Evolutionary conservation across 495 filamentous ascomycete species (phyloP).

Genomic region (Neurospora cerealis): DNA sequence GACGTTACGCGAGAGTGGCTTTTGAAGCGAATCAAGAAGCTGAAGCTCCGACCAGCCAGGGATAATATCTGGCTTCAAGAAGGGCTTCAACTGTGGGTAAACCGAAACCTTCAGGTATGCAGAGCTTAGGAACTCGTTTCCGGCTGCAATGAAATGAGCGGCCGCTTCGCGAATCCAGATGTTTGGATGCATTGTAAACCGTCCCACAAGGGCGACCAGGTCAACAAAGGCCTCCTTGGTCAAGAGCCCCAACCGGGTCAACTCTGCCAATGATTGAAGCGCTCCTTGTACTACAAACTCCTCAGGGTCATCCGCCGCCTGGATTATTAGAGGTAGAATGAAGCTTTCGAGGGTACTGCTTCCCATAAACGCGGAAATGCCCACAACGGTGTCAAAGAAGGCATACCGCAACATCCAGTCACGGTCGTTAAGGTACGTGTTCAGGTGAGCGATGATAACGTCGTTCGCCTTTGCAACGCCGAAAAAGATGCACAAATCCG

Average conservation of each 20-base stretch:
- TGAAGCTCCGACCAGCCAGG: constrained; percentile 56
- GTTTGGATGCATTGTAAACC: constrained; percentile 89
- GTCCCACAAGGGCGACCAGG: constrained; percentile 64
- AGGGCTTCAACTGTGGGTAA: constrained; percentile 66
- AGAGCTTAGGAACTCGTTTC: constrained; percentile 63
- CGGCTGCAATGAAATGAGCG: constrained; percentile 67
- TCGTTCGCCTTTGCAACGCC: constrained; percentile 83
- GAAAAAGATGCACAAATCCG: constrained; percentile 90
- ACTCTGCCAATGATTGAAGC: constrained; percentile 75
- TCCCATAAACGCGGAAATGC: constrained; percentile 84
- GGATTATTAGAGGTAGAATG: constrained; percentile 91
- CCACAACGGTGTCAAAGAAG: constrained; percentile 92
- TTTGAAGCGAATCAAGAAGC: constrained; percentile 75
- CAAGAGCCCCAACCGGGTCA: constrained; percentile 81
- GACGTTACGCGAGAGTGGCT: constrained; percentile 65
- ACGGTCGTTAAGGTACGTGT: constrained; percentile 93
- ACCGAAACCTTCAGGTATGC: constrained; percentile 80
- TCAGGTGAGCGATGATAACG: constrained; percentile 87
- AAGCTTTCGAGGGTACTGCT: constrained; percentile 86
- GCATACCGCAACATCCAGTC: constrained; percentile 96
- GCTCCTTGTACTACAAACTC: constrained; percentile 92
- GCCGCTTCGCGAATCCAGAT: constrained; percentile 90
- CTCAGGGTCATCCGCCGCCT: constrained; percentile 91
- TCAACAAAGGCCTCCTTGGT: constrained; percentile 81
- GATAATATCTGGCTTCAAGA: constrained; percentile 59